Percentiles rank a stretch among this genome's conserved stretches.
These are phyloP conservation scores for Nitzschia putrida DNA, from an alignment of 108 stramenopile species.

Conservation along the genomic window DNA sequence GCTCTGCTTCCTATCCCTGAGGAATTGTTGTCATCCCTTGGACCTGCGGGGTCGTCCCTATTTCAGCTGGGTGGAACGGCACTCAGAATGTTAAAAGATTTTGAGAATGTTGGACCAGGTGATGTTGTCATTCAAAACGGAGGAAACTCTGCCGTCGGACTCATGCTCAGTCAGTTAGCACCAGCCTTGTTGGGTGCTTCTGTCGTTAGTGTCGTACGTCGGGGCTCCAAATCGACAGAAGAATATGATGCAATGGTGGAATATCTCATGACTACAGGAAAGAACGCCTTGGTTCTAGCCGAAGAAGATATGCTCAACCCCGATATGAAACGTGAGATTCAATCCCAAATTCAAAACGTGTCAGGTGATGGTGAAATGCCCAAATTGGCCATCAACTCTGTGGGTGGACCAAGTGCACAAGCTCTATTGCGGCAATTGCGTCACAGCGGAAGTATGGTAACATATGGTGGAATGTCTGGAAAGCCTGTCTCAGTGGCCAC, in stretches of 20 bases:
- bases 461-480: conserved; percentile 60
- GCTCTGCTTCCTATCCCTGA: conserved; percentile 22
- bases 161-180: conserved; percentile 50
- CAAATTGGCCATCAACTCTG: conserved; percentile 48
- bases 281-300: conserved; percentile 28
- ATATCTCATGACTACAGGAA: conserved; percentile 24
- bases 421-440: conserved; percentile 31
- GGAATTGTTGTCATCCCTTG: conserved; percentile 6
- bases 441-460: conserved; percentile 42
- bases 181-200: conserved; percentile 5
- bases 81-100: conserved; percentile 38
- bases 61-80: conserved; percentile 59
- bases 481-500: conserved; percentile 43
- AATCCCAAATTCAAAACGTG: conserved; percentile 18
- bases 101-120: conserved; percentile 23
- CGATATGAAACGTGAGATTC: conserved; percentile 9
- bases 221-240: conserved; percentile 17
- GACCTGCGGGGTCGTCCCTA: conserved; percentile 32
- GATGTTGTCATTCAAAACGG: conserved; percentile 54
- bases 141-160: conserved; percentile 56
- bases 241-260: conserved; percentile 34
- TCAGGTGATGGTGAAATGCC: conserved; percentile 29
- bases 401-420: conserved; percentile 45
- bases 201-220: conserved; percentile 48
- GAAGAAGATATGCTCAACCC: conserved; percentile 43